A percentile compares a stretch with the other conserved stretches of the same genome.
Conservation (phyloP, 176 grass and related monocot genomes). For the Microstegium vimineum region DNA sequence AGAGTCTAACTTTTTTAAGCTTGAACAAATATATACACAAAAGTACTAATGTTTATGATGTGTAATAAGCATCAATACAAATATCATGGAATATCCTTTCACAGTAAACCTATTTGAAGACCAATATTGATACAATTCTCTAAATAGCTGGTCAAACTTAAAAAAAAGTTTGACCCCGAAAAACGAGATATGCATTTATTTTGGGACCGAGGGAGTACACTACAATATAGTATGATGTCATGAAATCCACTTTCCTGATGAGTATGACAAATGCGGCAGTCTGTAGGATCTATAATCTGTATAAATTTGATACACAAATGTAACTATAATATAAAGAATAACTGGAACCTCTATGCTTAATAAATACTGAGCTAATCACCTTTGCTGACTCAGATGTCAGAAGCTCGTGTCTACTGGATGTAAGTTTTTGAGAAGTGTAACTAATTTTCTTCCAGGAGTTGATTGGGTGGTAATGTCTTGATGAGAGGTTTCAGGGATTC, state of each 20-base stretch:
- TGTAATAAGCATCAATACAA: too few relatives aligned
- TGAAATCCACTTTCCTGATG: background rate
- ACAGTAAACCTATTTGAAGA: too few relatives aligned
- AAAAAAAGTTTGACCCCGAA: too few relatives aligned
- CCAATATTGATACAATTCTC: too few relatives aligned
- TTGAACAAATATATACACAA: too few relatives aligned
- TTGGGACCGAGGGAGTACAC: background rate
- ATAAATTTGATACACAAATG: background rate
- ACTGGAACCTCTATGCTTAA: background rate
- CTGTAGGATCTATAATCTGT: background rate
- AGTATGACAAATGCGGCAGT: background rate
- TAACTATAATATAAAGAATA: background rate
- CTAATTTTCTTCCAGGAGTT: constrained; percentile 36
- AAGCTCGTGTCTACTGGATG: background rate
- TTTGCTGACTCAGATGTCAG: background rate
- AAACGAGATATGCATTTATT: background rate
- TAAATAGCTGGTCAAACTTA: too few relatives aligned
- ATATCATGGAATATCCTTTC: too few relatives aligned
- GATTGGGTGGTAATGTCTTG: constrained; percentile 36
- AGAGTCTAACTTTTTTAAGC: too few relatives aligned
- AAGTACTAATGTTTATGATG: too few relatives aligned
- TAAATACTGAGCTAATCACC: background rate
- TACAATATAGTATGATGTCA: constrained; percentile 9
- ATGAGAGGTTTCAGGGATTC: constrained; percentile 63
- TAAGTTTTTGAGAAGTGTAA: background rate